phyloP scores from a whole-genome alignment of 2,329 filamentous ascomycete species.

The Ilyonectria sp. region DNA sequence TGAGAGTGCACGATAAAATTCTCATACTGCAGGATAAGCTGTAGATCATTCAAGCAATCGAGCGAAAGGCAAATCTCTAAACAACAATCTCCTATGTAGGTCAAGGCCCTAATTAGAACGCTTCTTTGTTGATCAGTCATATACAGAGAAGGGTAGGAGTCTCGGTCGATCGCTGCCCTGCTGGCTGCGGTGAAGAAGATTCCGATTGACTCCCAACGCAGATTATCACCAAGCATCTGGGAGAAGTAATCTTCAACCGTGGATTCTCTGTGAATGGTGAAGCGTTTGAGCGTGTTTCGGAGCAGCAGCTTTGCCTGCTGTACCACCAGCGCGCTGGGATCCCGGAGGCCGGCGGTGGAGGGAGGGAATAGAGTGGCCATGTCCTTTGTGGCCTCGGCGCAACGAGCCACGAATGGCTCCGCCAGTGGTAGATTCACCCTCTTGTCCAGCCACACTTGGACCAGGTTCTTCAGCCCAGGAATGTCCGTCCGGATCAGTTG shows the following conservation, averaged over 20 bases:
- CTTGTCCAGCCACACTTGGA: conserved; percentile 15
- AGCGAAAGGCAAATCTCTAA: conserved; percentile 33
- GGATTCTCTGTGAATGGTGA: not conserved
- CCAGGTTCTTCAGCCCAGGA: not conserved
- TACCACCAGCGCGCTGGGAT: not conserved
- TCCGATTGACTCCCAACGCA: conserved; percentile 25
- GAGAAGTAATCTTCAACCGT: conserved; percentile 13
- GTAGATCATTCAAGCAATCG: conserved; percentile 58
- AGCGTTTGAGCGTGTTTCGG: conserved; percentile 6
- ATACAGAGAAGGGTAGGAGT: conserved; percentile 13
- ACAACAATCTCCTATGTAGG: conserved; percentile 24
- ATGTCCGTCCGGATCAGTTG: conserved; percentile 15
- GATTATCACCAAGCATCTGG: conserved; percentile 20
- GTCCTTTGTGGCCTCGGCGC: conserved; percentile 9
- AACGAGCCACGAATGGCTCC: conserved; percentile 23
- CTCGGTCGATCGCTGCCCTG: conserved; percentile 13
- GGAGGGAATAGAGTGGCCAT: not conserved
- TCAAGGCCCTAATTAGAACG: conserved; percentile 16
- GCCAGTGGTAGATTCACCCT: conserved; percentile 23
- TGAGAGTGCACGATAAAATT: conserved; percentile 60
- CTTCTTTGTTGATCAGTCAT: conserved; percentile 10
- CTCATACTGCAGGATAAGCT: conserved; percentile 61
- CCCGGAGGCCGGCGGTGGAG: not conserved
- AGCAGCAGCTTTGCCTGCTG: conserved; percentile 13
- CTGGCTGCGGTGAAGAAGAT: conserved; percentile 25